phyloP scores from a whole-genome alignment of 345 rosid species.

The Citrus trifoliata region DNA sequence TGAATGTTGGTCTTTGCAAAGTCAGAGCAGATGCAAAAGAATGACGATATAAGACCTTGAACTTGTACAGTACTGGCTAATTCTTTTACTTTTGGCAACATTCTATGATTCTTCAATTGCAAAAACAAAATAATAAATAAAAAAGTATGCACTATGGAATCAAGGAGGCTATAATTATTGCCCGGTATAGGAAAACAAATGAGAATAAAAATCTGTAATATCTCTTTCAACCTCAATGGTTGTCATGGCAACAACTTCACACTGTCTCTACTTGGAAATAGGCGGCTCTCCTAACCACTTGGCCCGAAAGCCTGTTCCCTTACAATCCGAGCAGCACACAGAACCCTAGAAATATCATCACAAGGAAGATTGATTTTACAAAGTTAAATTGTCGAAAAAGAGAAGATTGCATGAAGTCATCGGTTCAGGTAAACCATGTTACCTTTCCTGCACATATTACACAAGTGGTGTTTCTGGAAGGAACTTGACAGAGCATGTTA shows the following conservation, averaged over 20 bases:
- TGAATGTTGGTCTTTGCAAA: background rate
- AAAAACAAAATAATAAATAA: background rate
- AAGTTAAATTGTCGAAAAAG: background rate
- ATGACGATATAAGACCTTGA: background rate
- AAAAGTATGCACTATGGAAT: background rate
- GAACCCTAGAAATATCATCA: conserved; percentile 54
- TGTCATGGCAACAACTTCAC: background rate
- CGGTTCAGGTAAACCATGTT: background rate
- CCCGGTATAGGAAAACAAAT: background rate
- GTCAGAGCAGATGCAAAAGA: background rate
- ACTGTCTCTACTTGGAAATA: conserved; percentile 31
- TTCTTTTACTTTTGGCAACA: background rate
- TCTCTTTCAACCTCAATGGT: background rate
- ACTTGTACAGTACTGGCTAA: background rate
- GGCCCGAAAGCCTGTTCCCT: conserved; percentile 98
- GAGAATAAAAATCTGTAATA: background rate
- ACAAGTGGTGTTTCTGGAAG: conserved; percentile 79
- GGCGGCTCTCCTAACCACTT: conserved; percentile 87
- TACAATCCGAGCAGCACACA: conserved; percentile 60
- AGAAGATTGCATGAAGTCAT: background rate
- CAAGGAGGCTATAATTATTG: background rate
- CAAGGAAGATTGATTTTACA: background rate
- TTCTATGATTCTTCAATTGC: background rate
- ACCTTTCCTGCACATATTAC: conserved; percentile 88
- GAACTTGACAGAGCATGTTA: conserved; percentile 94